Evolutionary conservation across 805 yeast genomes (phyloP), one percentile per base, ranked within the genome.

Genomic region (Blastobotrys parvus): DNA sequence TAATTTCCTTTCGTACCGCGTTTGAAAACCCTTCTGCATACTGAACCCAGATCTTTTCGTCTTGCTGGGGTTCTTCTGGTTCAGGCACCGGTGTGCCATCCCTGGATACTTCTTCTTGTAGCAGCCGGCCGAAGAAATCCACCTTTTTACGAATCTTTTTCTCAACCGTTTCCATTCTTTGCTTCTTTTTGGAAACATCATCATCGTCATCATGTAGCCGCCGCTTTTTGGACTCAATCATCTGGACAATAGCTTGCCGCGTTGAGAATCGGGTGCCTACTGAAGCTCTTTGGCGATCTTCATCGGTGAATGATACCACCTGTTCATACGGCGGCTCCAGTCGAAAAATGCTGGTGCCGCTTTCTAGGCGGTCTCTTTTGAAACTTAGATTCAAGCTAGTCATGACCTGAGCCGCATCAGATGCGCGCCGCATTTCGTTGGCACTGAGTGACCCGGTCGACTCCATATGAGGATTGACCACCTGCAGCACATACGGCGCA

Each of bases 1-100:
- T 75, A 19, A 88, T 77, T 42, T 80, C 83, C 55, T 85, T 86
- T 27, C 94, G 65, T 2, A 88, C 97, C 0, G 97, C 97, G 60
- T 86, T 82, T 3, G 94, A 83, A 56, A 82, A 88, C 0, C 97
- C 97, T 62, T 88, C 96, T 49, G 82, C 83, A 57, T 80, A 87
- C 56, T 82, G 86, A n/a, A 88, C 84, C 96, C 96, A 88, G 37
- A 78, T 70, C 53, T 54, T 46, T 10, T 44, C 48, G 13, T 46
- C 42, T 17, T 43, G 23, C 7, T 25, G 38, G 6, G 36, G 45
- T 2, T 29, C 34, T 11, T 46, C 44, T 6, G 53, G 29, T n/a
- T 13, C 35, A 11, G 39, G 21, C 17, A 21, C 37, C 6, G 22
- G 40, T 11, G 34, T 23, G 4, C 27, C 32, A 3, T 37, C 35